Evolutionary conservation across 2,329 filamentous ascomycete genomes (phyloP), one percentile per base, ranked within the genome.

Genomic region (Dactylonectria estremocensis): DNA sequence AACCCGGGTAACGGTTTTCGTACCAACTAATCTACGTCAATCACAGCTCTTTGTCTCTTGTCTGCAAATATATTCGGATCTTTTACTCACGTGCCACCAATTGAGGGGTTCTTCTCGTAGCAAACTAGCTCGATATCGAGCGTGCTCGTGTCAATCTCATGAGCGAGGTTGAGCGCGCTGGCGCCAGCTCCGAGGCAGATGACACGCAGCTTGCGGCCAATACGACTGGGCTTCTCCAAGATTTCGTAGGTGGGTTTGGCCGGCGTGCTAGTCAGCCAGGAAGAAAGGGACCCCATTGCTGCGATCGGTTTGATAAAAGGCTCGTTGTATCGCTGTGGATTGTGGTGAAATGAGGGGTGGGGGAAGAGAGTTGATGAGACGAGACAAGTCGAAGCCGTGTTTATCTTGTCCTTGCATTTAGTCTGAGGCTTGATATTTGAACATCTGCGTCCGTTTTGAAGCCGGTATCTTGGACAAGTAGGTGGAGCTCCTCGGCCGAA

Each of bases 111-210:
- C 71, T 77, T 77, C 24, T 78, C 76, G 64, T 77, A 78, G 18
- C 69, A 72, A 24, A 74, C 70, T 4, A 76, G 58, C 22, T 75
- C 71, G 16, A 76, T 57, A 49, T 75, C 68, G 9, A 76, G 66
- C 2, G 55, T 48, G 43, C 69, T 72, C 10, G 13, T 67, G 62
- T 65, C 59, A 20, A 76, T 48, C 55, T 75, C 71, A 18, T 75
- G 74, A 18, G 72, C 72, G 28, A 79, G 57, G 64, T 77, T 78
- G 31, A 79, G 67, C 0, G 73, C 77, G 55, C 75, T 77, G 55
- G 74, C 75, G 52, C 77, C 77, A 59, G 73, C 76, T n/a, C 77
- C 77, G 16, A 78, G 68, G 45, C 71, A 74, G 28, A 78, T 69
- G 61, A 79, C 71, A 33, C 75, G 70, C n/a, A 78, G 57, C 24